These are phyloP conservation scores for Achlya hypogyna DNA, from an alignment of 352 stramenopile genomes.

Conservation along the genomic window DNA sequence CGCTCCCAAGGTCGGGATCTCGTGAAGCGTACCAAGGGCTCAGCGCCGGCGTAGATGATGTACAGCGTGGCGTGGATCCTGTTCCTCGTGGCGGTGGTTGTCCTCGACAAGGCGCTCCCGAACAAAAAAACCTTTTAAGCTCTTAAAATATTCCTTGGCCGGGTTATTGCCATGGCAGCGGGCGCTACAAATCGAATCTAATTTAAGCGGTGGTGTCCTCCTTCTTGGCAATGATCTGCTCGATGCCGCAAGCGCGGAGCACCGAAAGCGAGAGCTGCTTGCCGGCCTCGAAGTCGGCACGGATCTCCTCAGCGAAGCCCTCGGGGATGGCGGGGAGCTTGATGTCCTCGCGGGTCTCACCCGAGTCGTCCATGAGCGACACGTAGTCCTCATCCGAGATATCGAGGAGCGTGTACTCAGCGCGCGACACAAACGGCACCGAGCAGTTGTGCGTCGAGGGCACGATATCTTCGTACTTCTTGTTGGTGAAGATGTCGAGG, in stretches of 20 bases:
- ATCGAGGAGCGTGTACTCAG: conserved; percentile 97
- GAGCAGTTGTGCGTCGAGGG: conserved; percentile 98
- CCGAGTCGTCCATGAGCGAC: conserved; percentile 96
- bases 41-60: conserved; percentile 22
- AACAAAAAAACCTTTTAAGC: neutral
- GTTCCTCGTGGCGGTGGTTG: neutral
- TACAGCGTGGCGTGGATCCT: conserved; percentile 7
- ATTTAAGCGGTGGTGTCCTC: conserved; percentile 54
- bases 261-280: conserved; percentile 96
- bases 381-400: conserved; percentile 98
- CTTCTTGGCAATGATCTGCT: conserved; percentile 98
- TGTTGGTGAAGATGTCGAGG: conserved; percentile 99
- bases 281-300: conserved; percentile 92
- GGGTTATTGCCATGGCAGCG: neutral
- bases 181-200: neutral
- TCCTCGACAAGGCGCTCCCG: neutral
- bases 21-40: too few species aligned
- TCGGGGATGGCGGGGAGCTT: conserved; percentile 95
- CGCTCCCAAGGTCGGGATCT: conserved; percentile 76
- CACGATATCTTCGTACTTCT: conserved; percentile 99
- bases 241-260: conserved; percentile 94
- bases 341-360: conserved; percentile 96
- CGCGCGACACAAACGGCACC: conserved; percentile 94
- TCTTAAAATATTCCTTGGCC: neutral
- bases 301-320: conserved; percentile 94